These are phyloP conservation scores for Debaryomyces sp. DNA, from an alignment of 1,139 yeast species.

Conservation along the genomic window DNA sequence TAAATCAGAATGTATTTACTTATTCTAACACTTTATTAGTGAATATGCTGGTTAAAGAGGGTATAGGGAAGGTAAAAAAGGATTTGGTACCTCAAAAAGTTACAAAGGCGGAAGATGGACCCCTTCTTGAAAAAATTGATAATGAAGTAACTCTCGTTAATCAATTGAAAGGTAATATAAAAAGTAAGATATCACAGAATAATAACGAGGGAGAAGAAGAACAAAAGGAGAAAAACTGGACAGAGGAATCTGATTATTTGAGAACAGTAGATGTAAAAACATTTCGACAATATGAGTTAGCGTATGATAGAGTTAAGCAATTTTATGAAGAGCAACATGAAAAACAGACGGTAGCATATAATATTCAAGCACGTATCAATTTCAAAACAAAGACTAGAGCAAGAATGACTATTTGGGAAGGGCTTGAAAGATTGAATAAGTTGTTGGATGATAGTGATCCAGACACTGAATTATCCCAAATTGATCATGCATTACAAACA, in stretches of 20 bases:
- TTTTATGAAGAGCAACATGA: conserved; percentile 72
- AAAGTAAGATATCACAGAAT: conserved; percentile 6
- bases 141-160: conserved; percentile 38
- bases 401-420: conserved; percentile 73
- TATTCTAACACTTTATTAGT: background rate
- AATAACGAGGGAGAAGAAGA: conserved; percentile 9
- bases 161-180: conserved; percentile 25
- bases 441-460: conserved; percentile 74
- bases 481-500: conserved; percentile 75
- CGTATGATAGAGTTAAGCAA: conserved; percentile 67
- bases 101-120: conserved; percentile 15
- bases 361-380: conserved; percentile 69
- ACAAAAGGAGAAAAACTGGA: conserved; percentile 11
- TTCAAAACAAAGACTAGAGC: conserved; percentile 69
- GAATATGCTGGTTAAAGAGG: background rate
- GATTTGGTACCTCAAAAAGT: background rate
- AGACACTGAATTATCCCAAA: conserved; percentile 73
- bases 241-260: conserved; percentile 27
- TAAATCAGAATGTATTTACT: too few species aligned
- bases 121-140: conserved; percentile 38
- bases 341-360: conserved; percentile 73
- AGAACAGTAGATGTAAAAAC: conserved; percentile 42
- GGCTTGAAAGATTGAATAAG: conserved; percentile 61
- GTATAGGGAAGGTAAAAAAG: background rate
- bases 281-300: conserved; percentile 69